These are phyloP conservation scores for Stemphylium lycopersici DNA, from an alignment of 2,329 filamentous ascomycete genomes.

Conservation along the genomic window DNA sequence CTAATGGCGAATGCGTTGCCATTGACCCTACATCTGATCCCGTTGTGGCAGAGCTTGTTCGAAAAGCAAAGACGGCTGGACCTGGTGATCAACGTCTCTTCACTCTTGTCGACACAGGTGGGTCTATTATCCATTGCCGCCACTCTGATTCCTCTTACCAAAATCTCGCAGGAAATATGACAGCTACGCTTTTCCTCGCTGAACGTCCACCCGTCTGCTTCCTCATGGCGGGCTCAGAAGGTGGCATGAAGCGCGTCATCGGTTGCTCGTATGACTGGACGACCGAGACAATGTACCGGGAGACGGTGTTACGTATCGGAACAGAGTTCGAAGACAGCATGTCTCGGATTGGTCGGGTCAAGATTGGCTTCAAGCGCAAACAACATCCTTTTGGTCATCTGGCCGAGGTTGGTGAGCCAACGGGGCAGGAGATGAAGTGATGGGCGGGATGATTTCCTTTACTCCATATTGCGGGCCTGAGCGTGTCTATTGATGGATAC, in stretches of 20 bases:
- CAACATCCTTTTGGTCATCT: slow-evolving; percentile 44
- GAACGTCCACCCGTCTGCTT: slow-evolving; percentile 51
- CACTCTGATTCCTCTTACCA: neutral
- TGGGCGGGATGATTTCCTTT: too few species aligned
- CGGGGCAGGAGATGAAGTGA: slow-evolving; percentile 18
- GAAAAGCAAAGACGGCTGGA: slow-evolving; percentile 28
- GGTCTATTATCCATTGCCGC: neutral
- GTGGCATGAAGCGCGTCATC: slow-evolving; percentile 55
- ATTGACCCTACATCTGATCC: slow-evolving; percentile 41
- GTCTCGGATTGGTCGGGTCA: slow-evolving; percentile 41
- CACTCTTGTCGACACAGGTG: slow-evolving; percentile 45
- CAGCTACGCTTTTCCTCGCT: slow-evolving; percentile 51
- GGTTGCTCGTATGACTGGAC: slow-evolving; percentile 56
- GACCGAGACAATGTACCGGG: slow-evolving; percentile 50
- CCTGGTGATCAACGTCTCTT: slow-evolving; percentile 37
- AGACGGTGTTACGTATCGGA: slow-evolving; percentile 54
- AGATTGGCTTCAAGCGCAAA: slow-evolving; percentile 33
- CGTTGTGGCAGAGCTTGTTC: slow-evolving; percentile 24
- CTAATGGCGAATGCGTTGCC: slow-evolving; percentile 39
- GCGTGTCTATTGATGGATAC: too few species aligned
- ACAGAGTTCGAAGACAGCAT: slow-evolving; percentile 48
- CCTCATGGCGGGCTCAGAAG: slow-evolving; percentile 53
- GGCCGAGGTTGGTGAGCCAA: slow-evolving; percentile 30
- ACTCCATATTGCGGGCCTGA: neutral
- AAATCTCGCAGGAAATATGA: slow-evolving; percentile 48